A percentile compares a stretch with the other conserved stretches of the same genome.
phyloP scores from a whole-genome alignment of 345 rosid genomes.

The Rhizophora mangle region DNA sequence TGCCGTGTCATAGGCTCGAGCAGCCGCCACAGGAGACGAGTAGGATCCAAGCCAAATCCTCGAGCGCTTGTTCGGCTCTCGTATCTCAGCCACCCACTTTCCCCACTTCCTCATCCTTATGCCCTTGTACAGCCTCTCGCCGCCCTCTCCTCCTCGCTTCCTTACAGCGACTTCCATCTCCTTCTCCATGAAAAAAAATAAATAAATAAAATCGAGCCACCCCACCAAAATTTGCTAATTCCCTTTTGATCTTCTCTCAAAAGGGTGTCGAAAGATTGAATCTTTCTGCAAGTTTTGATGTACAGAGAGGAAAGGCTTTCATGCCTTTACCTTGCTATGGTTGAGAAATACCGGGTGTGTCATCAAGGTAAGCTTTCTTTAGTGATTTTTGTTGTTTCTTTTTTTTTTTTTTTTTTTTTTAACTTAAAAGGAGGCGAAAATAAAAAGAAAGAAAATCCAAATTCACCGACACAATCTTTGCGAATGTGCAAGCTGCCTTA shows the following conservation, averaged over 20 bases:
- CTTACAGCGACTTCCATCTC: constrained; percentile 31
- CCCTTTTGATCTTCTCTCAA: neutral
- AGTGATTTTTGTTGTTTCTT: neutral
- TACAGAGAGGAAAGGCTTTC: constrained; percentile 10
- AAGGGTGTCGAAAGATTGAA: neutral
- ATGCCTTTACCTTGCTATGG: neutral
- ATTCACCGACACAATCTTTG: constrained; percentile 76
- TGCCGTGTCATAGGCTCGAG: constrained; percentile 95
- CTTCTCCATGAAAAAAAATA: neutral
- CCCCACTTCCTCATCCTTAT: constrained; percentile 99
- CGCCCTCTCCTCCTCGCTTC: constrained; percentile 20
- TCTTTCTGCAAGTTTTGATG: neutral
- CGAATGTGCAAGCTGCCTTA: neutral
- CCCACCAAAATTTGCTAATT: neutral
- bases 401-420: neutral
- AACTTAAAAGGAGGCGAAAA: neutral
- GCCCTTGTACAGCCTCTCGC: constrained; percentile 73
- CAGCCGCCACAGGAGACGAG: constrained; percentile 90
- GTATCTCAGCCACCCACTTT: constrained; percentile 98
- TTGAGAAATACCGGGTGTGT: constrained; percentile 14
- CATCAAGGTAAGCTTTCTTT: constrained; percentile 35
- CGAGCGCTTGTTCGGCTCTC: constrained; percentile 93
- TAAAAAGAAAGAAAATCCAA: constrained; percentile 40
- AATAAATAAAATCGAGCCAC: neutral
- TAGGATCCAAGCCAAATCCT: constrained; percentile 98